Evolutionary conservation across 2,329 filamentous ascomycete species (phyloP).

Genomic region (Pyricularia grisea): DNA sequence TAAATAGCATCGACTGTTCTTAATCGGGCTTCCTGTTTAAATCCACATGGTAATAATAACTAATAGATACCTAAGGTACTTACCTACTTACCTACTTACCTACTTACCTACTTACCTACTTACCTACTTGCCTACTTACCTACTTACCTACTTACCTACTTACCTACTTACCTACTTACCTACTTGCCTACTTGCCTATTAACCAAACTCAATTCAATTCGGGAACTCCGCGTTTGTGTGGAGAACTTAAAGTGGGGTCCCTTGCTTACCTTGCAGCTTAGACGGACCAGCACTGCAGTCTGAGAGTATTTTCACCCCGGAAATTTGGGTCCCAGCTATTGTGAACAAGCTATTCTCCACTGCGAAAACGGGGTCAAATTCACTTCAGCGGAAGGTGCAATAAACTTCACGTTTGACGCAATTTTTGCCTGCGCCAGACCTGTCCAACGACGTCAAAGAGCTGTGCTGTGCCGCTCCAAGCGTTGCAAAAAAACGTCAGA

Average conservation of each 20-base stretch:
- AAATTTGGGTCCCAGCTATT: not conserved
- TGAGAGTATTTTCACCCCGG: not conserved
- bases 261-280: not conserved
- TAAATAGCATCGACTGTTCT: no score
- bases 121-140: no score
- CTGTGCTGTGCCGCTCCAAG: not conserved
- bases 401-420: not conserved
- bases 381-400: not conserved
- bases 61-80: no score
- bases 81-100: no score
- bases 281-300: not conserved
- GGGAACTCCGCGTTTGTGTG: not conserved
- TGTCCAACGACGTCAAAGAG: not conserved
- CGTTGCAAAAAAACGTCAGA: not conserved
- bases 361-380: not conserved
- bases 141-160: no score
- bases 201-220: not conserved
- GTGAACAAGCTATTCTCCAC: not conserved
- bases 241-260: not conserved
- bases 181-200: no score
- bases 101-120: no score
- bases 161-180: no score
- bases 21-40: no score
- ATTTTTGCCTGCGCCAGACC: not conserved
- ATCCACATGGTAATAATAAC: no score